Evolutionary conservation across 1,284 basidiomycete genomes (phyloP).

Genomic region (Leccinum fuscescens): DNA sequence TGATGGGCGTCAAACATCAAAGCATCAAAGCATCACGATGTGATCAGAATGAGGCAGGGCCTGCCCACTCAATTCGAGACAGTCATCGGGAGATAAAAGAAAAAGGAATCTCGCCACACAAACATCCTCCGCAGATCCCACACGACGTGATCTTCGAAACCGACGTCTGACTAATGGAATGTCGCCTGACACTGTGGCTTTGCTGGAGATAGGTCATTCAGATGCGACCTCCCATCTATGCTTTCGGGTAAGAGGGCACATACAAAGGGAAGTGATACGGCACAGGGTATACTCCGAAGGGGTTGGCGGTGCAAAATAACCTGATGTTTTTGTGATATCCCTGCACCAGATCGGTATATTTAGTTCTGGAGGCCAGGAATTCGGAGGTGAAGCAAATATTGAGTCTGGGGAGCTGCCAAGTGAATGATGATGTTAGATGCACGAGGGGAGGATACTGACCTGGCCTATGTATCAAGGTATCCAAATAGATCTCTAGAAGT

Average conservation of each 20-base stretch:
- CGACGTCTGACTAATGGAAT: constrained; percentile 91
- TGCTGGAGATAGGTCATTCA: background rate
- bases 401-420: background rate
- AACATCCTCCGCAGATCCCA: constrained; percentile 41
- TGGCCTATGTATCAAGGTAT: background rate
- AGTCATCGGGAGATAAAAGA: background rate
- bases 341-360: background rate
- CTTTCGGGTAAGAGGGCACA: background rate
- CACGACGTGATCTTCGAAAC: constrained; percentile 74
- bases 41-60: background rate
- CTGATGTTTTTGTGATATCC: background rate
- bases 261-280: background rate
- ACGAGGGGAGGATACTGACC: background rate
- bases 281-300: background rate
- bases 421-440: background rate
- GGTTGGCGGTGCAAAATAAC: too few relatives aligned
- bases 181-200: constrained; percentile 49
- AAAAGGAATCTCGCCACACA: background rate
- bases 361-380: background rate
- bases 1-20: too few relatives aligned
- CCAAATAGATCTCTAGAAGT: background rate
- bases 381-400: background rate
- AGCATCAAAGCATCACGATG: too few relatives aligned
- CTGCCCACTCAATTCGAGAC: background rate
- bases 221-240: background rate